Evolutionary conservation across 1,284 basidiomycete species (phyloP), one percentile per base, ranked within the genome.

Genomic region (Leucoagaricus sp.): DNA sequence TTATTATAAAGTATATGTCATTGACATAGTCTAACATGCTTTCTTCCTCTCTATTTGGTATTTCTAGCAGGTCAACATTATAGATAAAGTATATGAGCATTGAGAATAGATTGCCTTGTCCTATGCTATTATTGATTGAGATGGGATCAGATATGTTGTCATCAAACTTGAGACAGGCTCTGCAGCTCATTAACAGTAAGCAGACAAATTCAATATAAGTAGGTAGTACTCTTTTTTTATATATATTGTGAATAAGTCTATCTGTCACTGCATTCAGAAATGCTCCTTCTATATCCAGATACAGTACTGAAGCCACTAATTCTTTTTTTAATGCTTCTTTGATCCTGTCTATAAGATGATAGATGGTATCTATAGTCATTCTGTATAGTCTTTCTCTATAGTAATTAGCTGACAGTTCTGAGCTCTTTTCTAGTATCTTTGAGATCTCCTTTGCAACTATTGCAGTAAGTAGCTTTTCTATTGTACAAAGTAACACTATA

Each of bases 331-430:
- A 74, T 10, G 66, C 65, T 6, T 63, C 53, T 49, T 72, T 72
- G 50, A 76, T 67, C 19, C 36, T 62, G 26, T 61, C 38, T 0
- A 64, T 61, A 3, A 76, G 55, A 10, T 66, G 49, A 52, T 73
- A 70, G 0, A 77, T 58, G 8, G 72, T 63, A 58, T 75, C 72
- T 5, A 68, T 71, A 0, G 74, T 75, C 1, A 66, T 65, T 4
- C 69, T 19, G 3, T 70, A 72, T 38, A 70, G 71, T 50, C 68
- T 48, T 8, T 71, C 67, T 13, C 74, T 69, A 50, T 72, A 74
- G 61, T 73, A 72, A 7, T 50, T 65, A 1, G 6, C 28, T 7
- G 67, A 71, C 1, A 75, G 62, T 2, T 71, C 57, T 0, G 57
- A 10, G 46, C 69, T 60, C 21, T 48, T 44, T 55, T 75, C 70